These are phyloP conservation scores for Ramaria sp. DNA, from an alignment of 768 basidiomycete genomes.

Conservation along the genomic window DNA sequence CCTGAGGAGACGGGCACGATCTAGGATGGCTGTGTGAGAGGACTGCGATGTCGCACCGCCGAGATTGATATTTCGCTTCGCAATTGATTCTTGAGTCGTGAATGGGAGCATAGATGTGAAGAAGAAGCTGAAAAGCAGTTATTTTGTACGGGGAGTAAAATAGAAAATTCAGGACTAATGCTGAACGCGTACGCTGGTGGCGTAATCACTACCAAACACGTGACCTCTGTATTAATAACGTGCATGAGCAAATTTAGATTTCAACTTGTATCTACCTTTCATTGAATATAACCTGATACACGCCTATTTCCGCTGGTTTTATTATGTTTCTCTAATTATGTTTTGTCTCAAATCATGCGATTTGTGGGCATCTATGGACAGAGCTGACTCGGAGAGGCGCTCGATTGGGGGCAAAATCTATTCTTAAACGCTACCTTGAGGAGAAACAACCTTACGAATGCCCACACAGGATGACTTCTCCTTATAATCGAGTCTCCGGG, in stretches of 20 bases:
- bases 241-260: not conserved
- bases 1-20: conserved; percentile 49
- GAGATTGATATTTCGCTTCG: conserved; percentile 54
- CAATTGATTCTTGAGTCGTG: not conserved
- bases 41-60: conserved; percentile 49
- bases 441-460: not conserved
- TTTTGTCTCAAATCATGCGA: too few species aligned
- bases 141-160: too few species aligned
- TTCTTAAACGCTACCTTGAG: not conserved
- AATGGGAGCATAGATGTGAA: conserved; percentile 4
- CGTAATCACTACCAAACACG: not conserved
- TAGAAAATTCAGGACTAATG: not conserved
- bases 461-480: not conserved
- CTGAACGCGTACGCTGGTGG: not conserved
- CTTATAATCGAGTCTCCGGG: conserved; percentile 3
- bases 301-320: too few species aligned
- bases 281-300: too few species aligned
- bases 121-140: too few species aligned
- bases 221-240: not conserved
- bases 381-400: too few species aligned
- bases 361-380: too few species aligned
- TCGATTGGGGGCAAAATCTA: not conserved
- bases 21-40: conserved; percentile 46
- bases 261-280: too few species aligned
- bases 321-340: too few species aligned